Conservation (phyloP, 129 eudicot genomes). For the Solidago caesia region DNA sequence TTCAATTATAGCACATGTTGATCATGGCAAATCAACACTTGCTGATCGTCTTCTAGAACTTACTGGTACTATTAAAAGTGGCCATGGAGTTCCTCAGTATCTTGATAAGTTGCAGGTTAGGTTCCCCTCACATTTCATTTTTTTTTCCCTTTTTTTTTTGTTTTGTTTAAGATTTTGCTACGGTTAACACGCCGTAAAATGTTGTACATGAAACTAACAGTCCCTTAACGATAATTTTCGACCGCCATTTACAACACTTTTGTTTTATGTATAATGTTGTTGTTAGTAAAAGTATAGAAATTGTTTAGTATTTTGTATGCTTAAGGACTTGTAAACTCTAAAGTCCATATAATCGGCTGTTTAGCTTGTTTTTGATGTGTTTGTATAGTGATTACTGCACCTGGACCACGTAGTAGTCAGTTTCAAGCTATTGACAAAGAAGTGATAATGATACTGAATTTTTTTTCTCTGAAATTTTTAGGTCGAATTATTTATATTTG, state of each 20-base stretch:
- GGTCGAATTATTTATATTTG: neutral
- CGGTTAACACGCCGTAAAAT: too few species aligned
- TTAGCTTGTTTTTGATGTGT: conserved; percentile 1
- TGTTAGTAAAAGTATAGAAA: neutral
- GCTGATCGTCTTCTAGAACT: conserved; percentile 97
- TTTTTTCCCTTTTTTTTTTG: too few species aligned
- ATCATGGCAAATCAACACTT: conserved; percentile 91
- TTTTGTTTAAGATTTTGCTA: too few species aligned
- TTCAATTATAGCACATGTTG: conserved; percentile 95
- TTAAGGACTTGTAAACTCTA: conserved; percentile 9
- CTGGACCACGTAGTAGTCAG: neutral
- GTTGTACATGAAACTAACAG: too few species aligned
- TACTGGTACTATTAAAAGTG: conserved; percentile 81
- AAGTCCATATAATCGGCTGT: neutral
- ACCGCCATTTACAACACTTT: too few species aligned
- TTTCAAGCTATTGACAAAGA: too few species aligned
- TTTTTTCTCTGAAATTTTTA: neutral
- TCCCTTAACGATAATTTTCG: too few species aligned
- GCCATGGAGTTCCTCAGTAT: conserved; percentile 91
- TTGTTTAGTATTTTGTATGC: conserved; percentile 11
- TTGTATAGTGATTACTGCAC: neutral
- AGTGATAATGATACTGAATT: neutral
- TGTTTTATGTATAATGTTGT: too few species aligned
- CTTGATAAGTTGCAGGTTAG: conserved; percentile 88
- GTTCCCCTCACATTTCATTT: neutral